Evolutionary conservation across 192 early-diverging fungal species (phyloP), one percentile per base, ranked within the genome.

Genomic region (Phlyctochytrium bullatum): DNA sequence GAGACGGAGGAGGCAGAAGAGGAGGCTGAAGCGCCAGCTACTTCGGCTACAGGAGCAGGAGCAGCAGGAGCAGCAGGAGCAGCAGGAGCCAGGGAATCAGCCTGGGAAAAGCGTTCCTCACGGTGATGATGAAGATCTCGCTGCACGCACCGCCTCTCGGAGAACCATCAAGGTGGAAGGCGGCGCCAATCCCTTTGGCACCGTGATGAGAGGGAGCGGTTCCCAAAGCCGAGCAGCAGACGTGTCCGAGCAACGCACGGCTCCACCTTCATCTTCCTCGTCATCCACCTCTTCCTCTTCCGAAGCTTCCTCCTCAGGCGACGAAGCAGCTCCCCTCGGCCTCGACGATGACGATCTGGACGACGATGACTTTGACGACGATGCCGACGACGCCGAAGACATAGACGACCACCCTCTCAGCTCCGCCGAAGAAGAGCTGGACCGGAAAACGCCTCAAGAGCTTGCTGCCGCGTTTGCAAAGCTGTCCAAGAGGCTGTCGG

Each of bases 101-200:
- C 40, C n/a, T n/a, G 40, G 40, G 40, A 47, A 14, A 20, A 20
- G 40, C 20, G 40, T 20, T 47, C 16, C 32, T 62, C 25, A 34
- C 16, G 31, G 10, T n/a, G 32, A 62, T 40, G 12, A n/a, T 34
- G 12, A 32, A 25, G 61, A 57, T 28, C 16, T 50, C n/a, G 40
- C 40, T 10, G 10, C 10, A 10, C 40, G 40, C 12, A 14, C n/a
- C 40, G 10, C 40, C 10, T 50, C 40, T 14, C n/a, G 12, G 40
- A n/a, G 10, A 10, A n/a, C 6, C 14, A 57, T 57, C 54, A 14
- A 25, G 54, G 54, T 57, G 12, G 54, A 57, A 28, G 54, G 54
- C 10, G 54, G 54, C 54, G 10, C 12, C 27, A 57, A 57, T 28
- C 54, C 54, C 27, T 57, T 57, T 25, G 54, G 54, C 12, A 57